Evolutionary conservation across 208 protist species (phyloP).

Genomic region (Trypanosomatidae sp.): DNA sequence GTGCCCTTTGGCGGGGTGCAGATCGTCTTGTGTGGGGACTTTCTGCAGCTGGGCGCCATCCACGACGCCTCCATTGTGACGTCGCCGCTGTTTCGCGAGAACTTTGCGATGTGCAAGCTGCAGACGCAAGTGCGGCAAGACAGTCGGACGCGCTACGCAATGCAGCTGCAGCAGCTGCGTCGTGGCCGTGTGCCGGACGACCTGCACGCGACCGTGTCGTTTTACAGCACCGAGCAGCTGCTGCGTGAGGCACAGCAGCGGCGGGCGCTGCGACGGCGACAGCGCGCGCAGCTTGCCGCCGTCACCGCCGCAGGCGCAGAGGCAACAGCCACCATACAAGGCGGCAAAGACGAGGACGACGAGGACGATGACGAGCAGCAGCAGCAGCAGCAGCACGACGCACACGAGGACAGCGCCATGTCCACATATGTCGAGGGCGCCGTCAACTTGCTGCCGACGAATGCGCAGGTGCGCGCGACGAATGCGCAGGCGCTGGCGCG

Average conservation of each 20-base stretch:
- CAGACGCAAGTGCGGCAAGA: conserved; percentile 44
- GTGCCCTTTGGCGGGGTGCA: conserved; percentile 87
- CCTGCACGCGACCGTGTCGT: conserved; percentile 41
- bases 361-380: too few relatives aligned
- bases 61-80: conserved; percentile 37
- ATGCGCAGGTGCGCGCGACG: conserved; percentile 37
- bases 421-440: conserved; percentile 34
- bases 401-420: not conserved
- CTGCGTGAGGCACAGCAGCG: conserved; percentile 7
- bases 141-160: conserved; percentile 21
- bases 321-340: not conserved
- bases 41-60: conserved; percentile 83
- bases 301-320: not conserved
- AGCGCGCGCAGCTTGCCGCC: conserved; percentile 14
- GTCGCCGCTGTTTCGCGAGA: conserved; percentile 46
- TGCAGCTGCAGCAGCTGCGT: conserved; percentile 60
- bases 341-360: not conserved
- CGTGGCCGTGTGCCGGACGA: conserved; percentile 48
- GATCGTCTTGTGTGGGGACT: conserved; percentile 88
- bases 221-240: conserved; percentile 15
- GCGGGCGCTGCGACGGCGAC: conserved; percentile 4
- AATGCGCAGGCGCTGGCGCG: conserved; percentile 52
- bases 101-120: conserved; percentile 80
- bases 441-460: conserved; percentile 78
- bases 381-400: not conserved